Conservation (phyloP, 1,284 basidiomycete species). For the Rhodotorula sp. region DNA sequence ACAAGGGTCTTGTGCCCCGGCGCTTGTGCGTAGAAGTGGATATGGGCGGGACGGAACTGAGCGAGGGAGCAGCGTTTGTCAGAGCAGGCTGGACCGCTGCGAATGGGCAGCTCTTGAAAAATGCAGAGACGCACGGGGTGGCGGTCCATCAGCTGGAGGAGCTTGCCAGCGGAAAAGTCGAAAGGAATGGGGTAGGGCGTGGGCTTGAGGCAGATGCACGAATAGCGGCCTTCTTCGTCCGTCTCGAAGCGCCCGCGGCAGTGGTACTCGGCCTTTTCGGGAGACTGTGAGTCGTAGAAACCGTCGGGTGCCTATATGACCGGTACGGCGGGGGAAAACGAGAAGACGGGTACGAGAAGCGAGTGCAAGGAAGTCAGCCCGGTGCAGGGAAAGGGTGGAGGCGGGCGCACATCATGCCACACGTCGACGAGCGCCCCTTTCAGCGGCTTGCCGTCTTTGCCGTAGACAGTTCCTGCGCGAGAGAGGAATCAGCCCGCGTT, state of each 20-base stretch:
- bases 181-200: constrained; percentile 54
- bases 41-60: constrained; percentile 50
- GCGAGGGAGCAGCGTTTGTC: no score
- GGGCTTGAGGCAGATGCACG: constrained; percentile 45
- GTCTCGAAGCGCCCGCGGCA: constrained; percentile 40
- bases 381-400: no score
- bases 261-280: constrained; percentile 50
- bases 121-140: constrained; percentile 47
- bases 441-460: constrained; percentile 48
- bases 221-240: constrained; percentile 46
- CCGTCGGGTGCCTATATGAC: constrained; percentile 48
- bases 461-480: constrained; percentile 43
- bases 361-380: not conserved
- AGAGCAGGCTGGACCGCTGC: no score
- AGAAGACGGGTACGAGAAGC: not conserved
- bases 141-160: constrained; percentile 51
- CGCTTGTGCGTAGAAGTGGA: constrained; percentile 50
- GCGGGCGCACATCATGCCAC: constrained; percentile 49
- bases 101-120: not conserved
- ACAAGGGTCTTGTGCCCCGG: constrained; percentile 47
- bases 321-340: not conserved
- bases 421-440: constrained; percentile 50
- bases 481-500: not conserved
- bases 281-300: constrained; percentile 53
- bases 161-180: constrained; percentile 51